Evolutionary conservation across 768 basidiomycete species (phyloP), one percentile per base, ranked within the genome.

Genomic region (Lactifluus pinguis): DNA sequence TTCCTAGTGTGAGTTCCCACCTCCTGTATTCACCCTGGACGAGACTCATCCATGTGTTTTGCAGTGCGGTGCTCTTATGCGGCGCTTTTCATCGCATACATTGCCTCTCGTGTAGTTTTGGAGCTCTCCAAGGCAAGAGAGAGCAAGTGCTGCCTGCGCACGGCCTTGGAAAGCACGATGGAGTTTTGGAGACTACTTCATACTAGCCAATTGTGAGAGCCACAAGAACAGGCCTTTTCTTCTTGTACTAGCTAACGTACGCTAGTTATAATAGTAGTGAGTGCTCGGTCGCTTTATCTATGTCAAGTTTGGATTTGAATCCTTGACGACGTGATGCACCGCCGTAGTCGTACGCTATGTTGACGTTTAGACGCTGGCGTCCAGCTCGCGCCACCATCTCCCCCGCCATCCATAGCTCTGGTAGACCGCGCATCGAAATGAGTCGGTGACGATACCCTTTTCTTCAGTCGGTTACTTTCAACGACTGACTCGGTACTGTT

Each of bases 1-100:
- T 41, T 62, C 44, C 17, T 65, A 21, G 63, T 65, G 63, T 65
- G 29, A 53, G 63, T 65, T 1, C 13, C 1, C 25, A 13, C 15
- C 30, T 13, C 42, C 32, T 29, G 41, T 42, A 17, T 25, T 34
- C 32, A 34, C 21, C 49, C 2, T 41, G 54, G 42, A 29, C 9
- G 8, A 13, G 30, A 21, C 34, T 8, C 14, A 34, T 13, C n/a
- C 6, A 6, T 47, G 21, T 32, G 21, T 34, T 47, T 6, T 41
- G 29, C 49, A 62, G 61, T 17, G 44, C 55, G 30, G 51, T 57
- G 21, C 34, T 62, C 10, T 62, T 53, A 49, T 62, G n/a, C 19
- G 61, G 61, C 13, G 61, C 55, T 0, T 49, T 62, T 34, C 45
- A 57, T 49, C 61, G 61, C 19, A 42, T 62, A 34, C 30, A 57